Percentiles rank a stretch among this genome's conserved stretches.
Evolutionary conservation across 2,329 filamentous ascomycete genomes (phyloP).

Genomic region (Massarina eburnea): DNA sequence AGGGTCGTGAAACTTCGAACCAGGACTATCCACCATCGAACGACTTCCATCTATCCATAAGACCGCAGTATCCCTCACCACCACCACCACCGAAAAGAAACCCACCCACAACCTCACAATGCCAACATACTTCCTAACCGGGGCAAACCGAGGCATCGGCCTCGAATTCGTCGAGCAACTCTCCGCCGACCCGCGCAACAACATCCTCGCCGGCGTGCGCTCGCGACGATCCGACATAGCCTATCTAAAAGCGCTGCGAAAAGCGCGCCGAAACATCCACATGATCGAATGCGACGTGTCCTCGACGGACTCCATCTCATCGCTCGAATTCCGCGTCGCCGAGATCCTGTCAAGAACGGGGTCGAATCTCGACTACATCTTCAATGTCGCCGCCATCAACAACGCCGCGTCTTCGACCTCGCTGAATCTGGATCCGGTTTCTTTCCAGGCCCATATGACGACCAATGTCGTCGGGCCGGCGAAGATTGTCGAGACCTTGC

Average conservation of each 20-base stretch:
- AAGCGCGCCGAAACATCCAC: conserved; percentile 32
- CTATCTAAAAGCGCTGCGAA: conserved; percentile 29
- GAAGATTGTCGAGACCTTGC: conserved; percentile 46
- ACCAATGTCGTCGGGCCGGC: conserved; percentile 53
- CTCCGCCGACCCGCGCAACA: conserved; percentile 33
- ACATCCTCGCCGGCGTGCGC: conserved; percentile 46
- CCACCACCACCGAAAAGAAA: background rate
- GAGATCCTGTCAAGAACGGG: conserved; percentile 35
- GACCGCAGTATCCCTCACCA: background rate
- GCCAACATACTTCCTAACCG: conserved; percentile 37
- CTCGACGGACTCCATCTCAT: conserved; percentile 30
- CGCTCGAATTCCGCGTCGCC: conserved; percentile 39
- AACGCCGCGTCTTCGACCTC: conserved; percentile 37
- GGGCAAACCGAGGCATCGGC: conserved; percentile 36
- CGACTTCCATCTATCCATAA: no score
- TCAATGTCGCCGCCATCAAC: conserved; percentile 50
- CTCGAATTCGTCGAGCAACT: conserved; percentile 36
- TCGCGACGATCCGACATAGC: conserved; percentile 31
- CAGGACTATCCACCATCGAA: no score
- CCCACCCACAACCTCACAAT: conserved; percentile 14
- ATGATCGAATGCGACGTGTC: conserved; percentile 47
- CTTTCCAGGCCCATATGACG: conserved; percentile 45
- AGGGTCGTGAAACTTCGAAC: no score
- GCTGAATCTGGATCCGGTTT: conserved; percentile 42
- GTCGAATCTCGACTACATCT: conserved; percentile 45